Conservation (phyloP, 148 eudicot species). For the Nepenthes mirabilis region DNA sequence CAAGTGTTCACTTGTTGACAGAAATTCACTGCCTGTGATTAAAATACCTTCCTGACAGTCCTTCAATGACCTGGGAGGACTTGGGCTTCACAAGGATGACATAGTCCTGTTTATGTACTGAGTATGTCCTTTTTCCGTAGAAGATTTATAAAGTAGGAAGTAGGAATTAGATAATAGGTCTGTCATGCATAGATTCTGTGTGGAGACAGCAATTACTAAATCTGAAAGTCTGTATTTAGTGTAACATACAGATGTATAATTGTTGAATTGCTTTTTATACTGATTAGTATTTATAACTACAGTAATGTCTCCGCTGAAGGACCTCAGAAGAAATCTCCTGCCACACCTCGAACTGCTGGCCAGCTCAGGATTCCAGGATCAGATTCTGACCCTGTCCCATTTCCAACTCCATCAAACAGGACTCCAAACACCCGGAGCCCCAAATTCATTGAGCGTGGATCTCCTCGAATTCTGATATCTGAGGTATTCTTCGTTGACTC, state of each 20-base stretch:
- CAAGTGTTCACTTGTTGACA: too few relatives aligned
- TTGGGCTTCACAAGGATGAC: too few relatives aligned
- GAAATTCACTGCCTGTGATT: too few relatives aligned
- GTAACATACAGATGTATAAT: neutral
- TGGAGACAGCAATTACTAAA: too few relatives aligned
- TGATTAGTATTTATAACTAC: constrained; percentile 9
- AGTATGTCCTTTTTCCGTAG: too few relatives aligned
- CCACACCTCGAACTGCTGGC: constrained; percentile 33
- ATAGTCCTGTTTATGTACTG: too few relatives aligned
- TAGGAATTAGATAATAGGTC: too few relatives aligned
- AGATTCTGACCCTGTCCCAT: constrained; percentile 35
- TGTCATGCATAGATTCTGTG: too few relatives aligned
- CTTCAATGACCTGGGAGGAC: too few relatives aligned
- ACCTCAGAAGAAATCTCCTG: constrained; percentile 46
- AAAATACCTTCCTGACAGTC: too few relatives aligned
- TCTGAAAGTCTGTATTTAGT: too few relatives aligned
- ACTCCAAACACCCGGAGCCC: constrained; percentile 61
- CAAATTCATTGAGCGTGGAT: constrained; percentile 49
- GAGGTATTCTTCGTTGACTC: constrained; percentile 34
- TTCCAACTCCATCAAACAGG: constrained; percentile 41
- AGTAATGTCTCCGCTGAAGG: constrained; percentile 44
- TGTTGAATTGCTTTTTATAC: neutral
- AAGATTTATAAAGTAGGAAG: too few relatives aligned
- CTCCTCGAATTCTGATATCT: constrained; percentile 44
- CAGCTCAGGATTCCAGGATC: constrained; percentile 40